phyloP scores from a whole-genome alignment of 495 filamentous ascomycete species.

The Pseudevernia furfuracea region DNA sequence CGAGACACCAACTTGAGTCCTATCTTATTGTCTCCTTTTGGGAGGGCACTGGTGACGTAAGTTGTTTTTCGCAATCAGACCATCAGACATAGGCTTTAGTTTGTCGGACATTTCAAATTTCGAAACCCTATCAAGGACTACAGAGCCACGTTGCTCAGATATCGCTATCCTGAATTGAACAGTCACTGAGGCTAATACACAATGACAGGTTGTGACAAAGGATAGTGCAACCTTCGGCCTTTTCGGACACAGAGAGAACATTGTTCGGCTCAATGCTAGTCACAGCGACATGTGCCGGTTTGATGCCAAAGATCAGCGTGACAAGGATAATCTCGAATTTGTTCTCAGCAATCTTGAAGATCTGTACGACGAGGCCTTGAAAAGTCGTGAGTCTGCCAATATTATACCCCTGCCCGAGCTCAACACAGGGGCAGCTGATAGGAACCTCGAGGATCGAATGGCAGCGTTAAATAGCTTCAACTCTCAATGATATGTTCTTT shows the following conservation, averaged over 20 bases:
- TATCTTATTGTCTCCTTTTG: slow-evolving; percentile 20
- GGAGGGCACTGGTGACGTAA: slow-evolving; percentile 17
- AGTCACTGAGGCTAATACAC: too few species aligned
- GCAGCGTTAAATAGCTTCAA: background rate
- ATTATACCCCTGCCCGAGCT: too few species aligned
- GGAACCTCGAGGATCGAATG: too few species aligned
- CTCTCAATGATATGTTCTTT: background rate
- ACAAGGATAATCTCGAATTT: slow-evolving; percentile 14
- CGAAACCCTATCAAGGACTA: too few species aligned
- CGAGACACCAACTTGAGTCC: slow-evolving; percentile 19
- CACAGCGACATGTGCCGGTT: slow-evolving; percentile 20
- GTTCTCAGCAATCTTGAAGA: slow-evolving; percentile 17
- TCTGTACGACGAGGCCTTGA: slow-evolving; percentile 4
- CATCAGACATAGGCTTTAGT: too few species aligned
- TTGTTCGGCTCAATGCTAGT: slow-evolving; percentile 14
- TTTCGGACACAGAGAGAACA: slow-evolving; percentile 17
- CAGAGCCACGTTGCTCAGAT: too few species aligned
- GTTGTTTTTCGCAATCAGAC: too few species aligned
- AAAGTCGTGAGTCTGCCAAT: background rate
- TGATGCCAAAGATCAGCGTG: background rate
- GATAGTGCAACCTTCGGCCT: slow-evolving; percentile 19
- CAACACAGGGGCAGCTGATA: too few species aligned
- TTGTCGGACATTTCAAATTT: too few species aligned
- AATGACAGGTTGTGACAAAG: slow-evolving; percentile 14
- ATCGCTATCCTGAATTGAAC: too few species aligned